A percentile compares a stretch with the other conserved stretches of the same genome.
Evolutionary conservation across 768 basidiomycete genomes (phyloP).

Genomic region (Russula compacta): DNA sequence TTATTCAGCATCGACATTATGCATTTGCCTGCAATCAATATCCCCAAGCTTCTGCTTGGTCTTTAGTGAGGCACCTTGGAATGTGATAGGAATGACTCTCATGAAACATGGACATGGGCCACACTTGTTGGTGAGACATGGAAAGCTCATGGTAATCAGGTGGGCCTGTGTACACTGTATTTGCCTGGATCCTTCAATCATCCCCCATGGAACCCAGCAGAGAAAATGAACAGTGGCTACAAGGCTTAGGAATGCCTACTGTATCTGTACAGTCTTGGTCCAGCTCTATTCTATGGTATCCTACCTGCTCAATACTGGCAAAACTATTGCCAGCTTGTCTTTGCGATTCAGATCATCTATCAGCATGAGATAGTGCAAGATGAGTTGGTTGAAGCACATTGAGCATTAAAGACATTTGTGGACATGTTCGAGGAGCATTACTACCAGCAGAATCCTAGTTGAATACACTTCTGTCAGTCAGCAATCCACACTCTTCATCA

Average conservation of each 20-base stretch:
- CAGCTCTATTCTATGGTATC: slow-evolving; percentile 23
- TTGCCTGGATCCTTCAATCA: background rate
- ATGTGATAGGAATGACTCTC: background rate
- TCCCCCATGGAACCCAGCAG: slow-evolving; percentile 31
- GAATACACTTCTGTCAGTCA: background rate
- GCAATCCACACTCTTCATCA: background rate
- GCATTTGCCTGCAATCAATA: background rate
- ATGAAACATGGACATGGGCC: background rate
- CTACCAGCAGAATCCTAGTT: background rate
- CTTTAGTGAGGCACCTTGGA: background rate
- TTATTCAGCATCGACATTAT: background rate
- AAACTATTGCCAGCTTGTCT: slow-evolving; percentile 25
- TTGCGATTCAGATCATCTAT: slow-evolving; percentile 20
- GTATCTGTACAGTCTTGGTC: slow-evolving; percentile 23
- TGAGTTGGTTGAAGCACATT: no score
- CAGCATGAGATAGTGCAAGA: no score
- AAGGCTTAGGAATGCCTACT: slow-evolving; percentile 26
- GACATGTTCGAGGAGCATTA: background rate
- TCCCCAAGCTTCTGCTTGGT: background rate
- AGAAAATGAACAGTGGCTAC: slow-evolving; percentile 31
- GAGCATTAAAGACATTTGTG: background rate
- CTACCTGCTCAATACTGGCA: slow-evolving; percentile 23
- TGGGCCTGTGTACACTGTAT: background rate
- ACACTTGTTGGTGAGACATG: background rate
- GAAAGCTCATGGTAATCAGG: background rate